A percentile compares a stretch with the other conserved stretches of the same genome.
Conservation (phyloP, 495 filamentous ascomycete genomes). For the Symbiotaphrina buchneri region DNA sequence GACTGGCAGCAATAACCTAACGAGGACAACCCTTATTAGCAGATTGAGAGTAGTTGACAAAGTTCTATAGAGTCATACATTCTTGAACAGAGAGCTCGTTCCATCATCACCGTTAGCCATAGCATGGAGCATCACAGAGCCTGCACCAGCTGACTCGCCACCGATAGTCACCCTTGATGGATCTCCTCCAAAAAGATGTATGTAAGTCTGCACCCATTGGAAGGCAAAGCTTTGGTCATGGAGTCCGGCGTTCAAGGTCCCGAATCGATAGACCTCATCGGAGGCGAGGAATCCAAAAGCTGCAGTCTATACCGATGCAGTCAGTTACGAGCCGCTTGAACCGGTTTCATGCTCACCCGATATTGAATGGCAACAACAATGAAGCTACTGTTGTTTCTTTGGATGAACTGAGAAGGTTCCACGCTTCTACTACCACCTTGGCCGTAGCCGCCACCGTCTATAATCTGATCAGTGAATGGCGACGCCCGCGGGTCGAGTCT, state of each 20-base stretch:
- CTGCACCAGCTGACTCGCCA: constrained; percentile 19
- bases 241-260: constrained; percentile 1
- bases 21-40: background rate
- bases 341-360: constrained; percentile 9
- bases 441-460: constrained; percentile 15
- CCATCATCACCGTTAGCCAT: constrained; percentile 25
- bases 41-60: background rate
- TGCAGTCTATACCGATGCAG: constrained; percentile 6
- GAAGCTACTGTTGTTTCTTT: constrained; percentile 21
- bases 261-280: constrained; percentile 2
- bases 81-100: constrained; percentile 15
- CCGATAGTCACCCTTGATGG: constrained; percentile 13
- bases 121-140: constrained; percentile 23
- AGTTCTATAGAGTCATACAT: constrained; percentile 6
- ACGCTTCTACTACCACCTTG: no score
- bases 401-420: no score
- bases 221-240: constrained; percentile 3
- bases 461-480: no score
- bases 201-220: constrained; percentile 5
- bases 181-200: constrained; percentile 17
- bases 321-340: background rate
- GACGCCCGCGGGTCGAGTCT: no score
- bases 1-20: constrained; percentile 23
- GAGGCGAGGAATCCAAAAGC: constrained; percentile 25
- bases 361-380: constrained; percentile 22